A percentile compares a stretch with the other conserved stretches of the same genome.
These are phyloP conservation scores for Penicillium sp. DNA, from an alignment of 2,329 filamentous ascomycete species.

Conservation along the genomic window DNA sequence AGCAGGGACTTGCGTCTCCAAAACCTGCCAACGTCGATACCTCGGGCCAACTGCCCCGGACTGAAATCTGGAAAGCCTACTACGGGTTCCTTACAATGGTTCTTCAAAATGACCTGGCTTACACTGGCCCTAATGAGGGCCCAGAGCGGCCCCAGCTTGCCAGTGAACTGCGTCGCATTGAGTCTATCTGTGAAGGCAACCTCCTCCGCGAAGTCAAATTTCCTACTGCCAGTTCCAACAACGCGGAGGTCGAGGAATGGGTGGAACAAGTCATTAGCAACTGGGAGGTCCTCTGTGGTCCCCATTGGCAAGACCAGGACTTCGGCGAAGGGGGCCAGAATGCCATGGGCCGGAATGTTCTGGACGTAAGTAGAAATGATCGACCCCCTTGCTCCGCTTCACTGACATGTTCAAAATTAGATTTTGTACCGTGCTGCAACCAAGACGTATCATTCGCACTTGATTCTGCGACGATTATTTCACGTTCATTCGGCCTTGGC, in stretches of 20 bases:
- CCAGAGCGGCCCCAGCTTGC: conserved; percentile 59
- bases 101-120: conserved; percentile 51
- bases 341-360: conserved; percentile 65
- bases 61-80: conserved; percentile 74
- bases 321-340: conserved; percentile 75
- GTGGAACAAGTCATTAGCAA: conserved; percentile 73
- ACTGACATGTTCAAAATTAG: conserved; percentile 36
- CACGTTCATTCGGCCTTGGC: conserved; percentile 78
- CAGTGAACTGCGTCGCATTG: conserved; percentile 71
- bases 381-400: neutral
- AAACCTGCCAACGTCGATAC: conserved; percentile 17
- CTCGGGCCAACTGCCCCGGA: conserved; percentile 23
- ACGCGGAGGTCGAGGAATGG: conserved; percentile 75
- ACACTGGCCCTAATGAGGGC: conserved; percentile 27
- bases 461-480: conserved; percentile 80
- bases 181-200: conserved; percentile 71
- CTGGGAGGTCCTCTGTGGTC: conserved; percentile 75
- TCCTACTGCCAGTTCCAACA: conserved; percentile 72
- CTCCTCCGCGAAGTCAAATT: conserved; percentile 75
- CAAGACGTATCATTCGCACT: conserved; percentile 91
- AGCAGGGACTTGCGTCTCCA: conserved; percentile 22
- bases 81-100: conserved; percentile 74
- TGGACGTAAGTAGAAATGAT: conserved; percentile 51
- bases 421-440: conserved; percentile 84
- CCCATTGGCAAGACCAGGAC: conserved; percentile 72